Conservation (phyloP, 1,139 yeast species). For the Yamadazyma atmosphaerica region DNA sequence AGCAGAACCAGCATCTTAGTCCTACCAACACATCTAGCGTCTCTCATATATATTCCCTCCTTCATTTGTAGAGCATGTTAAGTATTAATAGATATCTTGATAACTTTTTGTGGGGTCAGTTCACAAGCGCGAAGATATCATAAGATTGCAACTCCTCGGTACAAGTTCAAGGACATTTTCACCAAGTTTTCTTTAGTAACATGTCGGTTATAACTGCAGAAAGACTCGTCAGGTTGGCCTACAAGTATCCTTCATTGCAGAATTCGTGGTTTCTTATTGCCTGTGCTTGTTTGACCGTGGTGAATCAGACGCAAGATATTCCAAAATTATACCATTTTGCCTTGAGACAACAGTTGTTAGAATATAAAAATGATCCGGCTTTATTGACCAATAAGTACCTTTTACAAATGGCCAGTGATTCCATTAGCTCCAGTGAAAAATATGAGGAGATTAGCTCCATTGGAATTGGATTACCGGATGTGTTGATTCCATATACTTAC, state of each 20-base stretch:
- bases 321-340: conserved; percentile 78
- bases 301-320: conserved; percentile 79
- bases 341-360: conserved; percentile 50
- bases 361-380: conserved; percentile 24
- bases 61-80: too few relatives aligned
- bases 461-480: conserved; percentile 47
- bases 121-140: conserved; percentile 1
- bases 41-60: too few relatives aligned
- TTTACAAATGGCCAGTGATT: conserved; percentile 39
- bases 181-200: too few relatives aligned
- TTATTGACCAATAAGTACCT: conserved; percentile 33
- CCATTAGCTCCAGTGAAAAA: conserved; percentile 39
- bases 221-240: conserved; percentile 60
- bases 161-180: too few relatives aligned
- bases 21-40: too few relatives aligned
- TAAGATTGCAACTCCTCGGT: not conserved
- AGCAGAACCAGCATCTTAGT: too few relatives aligned
- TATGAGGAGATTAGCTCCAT: conserved; percentile 43
- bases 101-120: conserved; percentile 1
- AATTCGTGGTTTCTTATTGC: conserved; percentile 72
- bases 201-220: conserved; percentile 48
- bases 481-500: conserved; percentile 42
- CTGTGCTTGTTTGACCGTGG: conserved; percentile 78
- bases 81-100: too few relatives aligned
- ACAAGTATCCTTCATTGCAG: conserved; percentile 44